These are phyloP conservation scores for Metschnikowia matae DNA, from an alignment of 805 yeast species.

Conservation along the genomic window DNA sequence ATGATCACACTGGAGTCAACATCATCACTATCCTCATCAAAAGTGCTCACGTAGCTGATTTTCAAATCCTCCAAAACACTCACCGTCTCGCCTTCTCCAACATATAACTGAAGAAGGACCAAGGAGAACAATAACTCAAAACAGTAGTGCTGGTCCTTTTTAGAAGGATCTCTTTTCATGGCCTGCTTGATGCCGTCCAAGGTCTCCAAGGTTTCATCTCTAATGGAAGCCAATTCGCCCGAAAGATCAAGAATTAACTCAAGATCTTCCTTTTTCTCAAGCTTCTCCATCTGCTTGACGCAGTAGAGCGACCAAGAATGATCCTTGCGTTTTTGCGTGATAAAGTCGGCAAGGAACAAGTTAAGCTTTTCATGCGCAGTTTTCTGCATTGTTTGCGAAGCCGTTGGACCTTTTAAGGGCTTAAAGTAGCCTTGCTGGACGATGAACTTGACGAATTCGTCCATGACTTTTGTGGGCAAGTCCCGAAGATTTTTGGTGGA, in stretches of 20 bases:
- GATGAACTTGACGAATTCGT: conserved; percentile 36
- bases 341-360: conserved; percentile 60
- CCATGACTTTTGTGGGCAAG: conserved; percentile 23
- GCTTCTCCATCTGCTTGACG: conserved; percentile 32
- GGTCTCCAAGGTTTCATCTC: conserved; percentile 45
- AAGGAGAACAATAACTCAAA: conserved; percentile 76
- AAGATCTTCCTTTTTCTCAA: conserved; percentile 21
- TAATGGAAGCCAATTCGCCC: conserved; percentile 49
- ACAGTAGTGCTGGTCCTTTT: conserved; percentile 47
- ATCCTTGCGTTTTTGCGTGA: conserved; percentile 43
- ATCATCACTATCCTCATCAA: conserved; percentile 28
- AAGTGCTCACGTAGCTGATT: conserved; percentile 49
- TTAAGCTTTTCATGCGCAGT: conserved; percentile 60
- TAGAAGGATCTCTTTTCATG: conserved; percentile 17
- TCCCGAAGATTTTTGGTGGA: conserved; percentile 33
- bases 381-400: conserved; percentile 34
- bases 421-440: conserved; percentile 41
- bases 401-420: conserved; percentile 13
- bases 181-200: conserved; percentile 32
- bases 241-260: conserved; percentile 45
- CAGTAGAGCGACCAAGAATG: conserved; percentile 61
- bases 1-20: conserved; percentile 30
- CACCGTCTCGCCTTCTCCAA: conserved; percentile 75
- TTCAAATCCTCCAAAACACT: conserved; percentile 69
- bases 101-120: conserved; percentile 70